phyloP scores from a whole-genome alignment of 2,329 filamentous ascomycete genomes.

The Cordyceps militaris region DNA sequence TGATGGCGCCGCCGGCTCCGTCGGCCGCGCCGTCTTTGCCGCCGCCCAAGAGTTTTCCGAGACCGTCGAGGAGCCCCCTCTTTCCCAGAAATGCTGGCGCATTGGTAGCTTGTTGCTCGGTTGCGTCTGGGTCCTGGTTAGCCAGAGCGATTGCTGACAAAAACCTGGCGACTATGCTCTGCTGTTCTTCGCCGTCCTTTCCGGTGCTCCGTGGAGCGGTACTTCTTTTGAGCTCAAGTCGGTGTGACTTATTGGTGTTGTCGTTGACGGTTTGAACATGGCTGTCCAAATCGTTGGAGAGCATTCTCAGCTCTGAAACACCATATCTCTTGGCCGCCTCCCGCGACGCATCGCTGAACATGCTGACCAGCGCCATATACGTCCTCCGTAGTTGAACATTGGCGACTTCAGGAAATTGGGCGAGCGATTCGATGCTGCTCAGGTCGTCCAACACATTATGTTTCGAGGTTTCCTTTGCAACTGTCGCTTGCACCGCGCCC shows the following conservation, averaged over 20 bases:
- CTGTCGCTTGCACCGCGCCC: neutral
- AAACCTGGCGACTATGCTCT: neutral
- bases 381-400: conserved; percentile 13
- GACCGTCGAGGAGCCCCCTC: neutral
- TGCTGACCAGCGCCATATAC: conserved; percentile 15
- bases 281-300: conserved; percentile 14
- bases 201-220: neutral
- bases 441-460: neutral
- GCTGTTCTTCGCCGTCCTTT: no score
- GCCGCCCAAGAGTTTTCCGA: neutral
- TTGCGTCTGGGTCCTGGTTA: neutral
- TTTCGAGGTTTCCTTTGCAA: neutral
- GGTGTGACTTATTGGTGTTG: conserved; percentile 12
- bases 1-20: neutral
- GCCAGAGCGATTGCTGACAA: neutral
- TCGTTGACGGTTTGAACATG: conserved; percentile 13
- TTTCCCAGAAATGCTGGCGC: neutral
- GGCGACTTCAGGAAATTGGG: neutral
- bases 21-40: neutral
- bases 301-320: conserved; percentile 10
- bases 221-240: conserved; percentile 7
- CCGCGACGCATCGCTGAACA: conserved; percentile 15
- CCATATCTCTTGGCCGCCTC: conserved; percentile 11
- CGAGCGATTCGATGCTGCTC: neutral
- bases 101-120: neutral